phyloP scores from a whole-genome alignment of 148 eudicot species.

The Talinum fruticosum region DNA sequence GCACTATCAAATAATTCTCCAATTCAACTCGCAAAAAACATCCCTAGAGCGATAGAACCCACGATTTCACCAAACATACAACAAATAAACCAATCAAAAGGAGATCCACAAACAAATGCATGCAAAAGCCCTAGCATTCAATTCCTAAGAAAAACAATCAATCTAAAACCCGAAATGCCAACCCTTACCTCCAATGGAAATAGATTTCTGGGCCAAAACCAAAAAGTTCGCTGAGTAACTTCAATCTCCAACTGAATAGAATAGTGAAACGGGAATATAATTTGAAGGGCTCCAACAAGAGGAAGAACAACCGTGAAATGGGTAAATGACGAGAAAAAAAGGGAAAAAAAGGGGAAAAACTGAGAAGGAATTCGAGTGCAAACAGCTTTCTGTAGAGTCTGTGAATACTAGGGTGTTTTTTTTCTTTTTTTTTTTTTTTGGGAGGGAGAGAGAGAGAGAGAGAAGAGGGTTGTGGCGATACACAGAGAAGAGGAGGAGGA shows the following conservation, averaged over 20 bases:
- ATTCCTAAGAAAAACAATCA: slow-evolving; percentile 9
- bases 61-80: slow-evolving; percentile 16
- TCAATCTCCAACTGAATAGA: slow-evolving; percentile 22
- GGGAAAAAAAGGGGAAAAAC: neutral
- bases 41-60: neutral
- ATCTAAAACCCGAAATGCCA: slow-evolving; percentile 10
- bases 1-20: slow-evolving; percentile 31
- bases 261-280: slow-evolving; percentile 28
- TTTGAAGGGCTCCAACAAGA: slow-evolving; percentile 11
- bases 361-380: neutral
- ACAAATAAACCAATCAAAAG: neutral
- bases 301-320: neutral
- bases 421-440: too few species aligned
- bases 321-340: neutral
- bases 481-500: slow-evolving; percentile 11
- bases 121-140: slow-evolving; percentile 33
- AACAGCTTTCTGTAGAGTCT: neutral
- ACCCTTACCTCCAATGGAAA: slow-evolving; percentile 34
- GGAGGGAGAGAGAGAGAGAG: too few species aligned
- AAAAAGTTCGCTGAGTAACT: slow-evolving; percentile 13
- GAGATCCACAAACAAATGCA: slow-evolving; percentile 41
- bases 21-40: slow-evolving; percentile 19
- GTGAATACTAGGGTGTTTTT: slow-evolving; percentile 5
- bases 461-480: neutral
- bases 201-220: slow-evolving; percentile 4